phyloP scores from a whole-genome alignment of 2,329 filamentous ascomycete genomes.

The Cryphonectria radicalis region DNA sequence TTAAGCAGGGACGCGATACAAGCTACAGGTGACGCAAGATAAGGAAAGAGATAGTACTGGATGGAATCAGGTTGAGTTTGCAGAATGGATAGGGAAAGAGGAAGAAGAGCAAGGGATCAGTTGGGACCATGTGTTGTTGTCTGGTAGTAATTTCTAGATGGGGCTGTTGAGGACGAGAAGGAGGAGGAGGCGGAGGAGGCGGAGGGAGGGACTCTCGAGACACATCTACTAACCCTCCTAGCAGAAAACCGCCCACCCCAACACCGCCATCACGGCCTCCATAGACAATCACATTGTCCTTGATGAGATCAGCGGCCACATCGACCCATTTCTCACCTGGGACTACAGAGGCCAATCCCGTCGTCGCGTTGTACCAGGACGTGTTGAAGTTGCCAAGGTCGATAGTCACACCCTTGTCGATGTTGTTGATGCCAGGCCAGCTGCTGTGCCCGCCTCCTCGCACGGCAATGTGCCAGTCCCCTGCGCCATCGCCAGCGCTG shows the following conservation, averaged over 20 bases:
- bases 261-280: constrained; percentile 21
- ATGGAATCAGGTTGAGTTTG: background rate
- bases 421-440: constrained; percentile 48
- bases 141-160: background rate
- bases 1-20: background rate
- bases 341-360: constrained; percentile 22
- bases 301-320: constrained; percentile 7
- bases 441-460: constrained; percentile 54
- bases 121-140: background rate
- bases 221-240: constrained; percentile 4
- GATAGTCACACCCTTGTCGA: constrained; percentile 48
- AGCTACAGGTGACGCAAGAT: background rate
- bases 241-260: constrained; percentile 14
- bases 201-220: background rate
- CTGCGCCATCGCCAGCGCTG: constrained; percentile 30
- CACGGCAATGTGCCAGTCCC: constrained; percentile 48
- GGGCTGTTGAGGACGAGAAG: background rate
- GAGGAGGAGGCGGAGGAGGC: background rate
- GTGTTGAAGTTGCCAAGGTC: constrained; percentile 41
- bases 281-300: constrained; percentile 8
- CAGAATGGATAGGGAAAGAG: background rate
- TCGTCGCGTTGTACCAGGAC: constrained; percentile 27
- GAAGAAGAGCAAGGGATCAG: background rate
- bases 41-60: background rate
- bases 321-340: constrained; percentile 15